Conservation (phyloP, 768 basidiomycete species). For the Kwoniella dejecticola region DNA sequence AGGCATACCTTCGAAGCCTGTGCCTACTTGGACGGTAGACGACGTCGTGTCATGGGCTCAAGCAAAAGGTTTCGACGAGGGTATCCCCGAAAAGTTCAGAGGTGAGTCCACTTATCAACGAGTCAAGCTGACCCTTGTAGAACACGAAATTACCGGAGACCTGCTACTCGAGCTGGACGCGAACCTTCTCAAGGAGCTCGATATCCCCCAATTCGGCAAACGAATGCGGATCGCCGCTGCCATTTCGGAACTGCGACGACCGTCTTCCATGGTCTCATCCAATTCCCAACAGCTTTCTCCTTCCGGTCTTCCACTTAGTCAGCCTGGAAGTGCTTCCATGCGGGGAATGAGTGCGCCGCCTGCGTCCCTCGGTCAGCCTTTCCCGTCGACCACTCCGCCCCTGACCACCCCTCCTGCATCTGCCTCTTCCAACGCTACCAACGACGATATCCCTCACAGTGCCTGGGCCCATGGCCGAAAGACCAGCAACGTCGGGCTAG, state of each 20-base stretch:
- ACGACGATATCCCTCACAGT: conserved; percentile 19
- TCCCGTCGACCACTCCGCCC: conserved; percentile 31
- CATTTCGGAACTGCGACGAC: conserved; percentile 79
- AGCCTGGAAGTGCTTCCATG: conserved; percentile 8
- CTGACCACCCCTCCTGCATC: conserved; percentile 26
- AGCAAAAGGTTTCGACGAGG: conserved; percentile 78
- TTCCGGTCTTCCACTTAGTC: conserved; percentile 12
- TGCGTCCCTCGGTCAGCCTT: conserved; percentile 24
- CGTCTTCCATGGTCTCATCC: conserved; percentile 61
- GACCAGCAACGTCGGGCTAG: conserved; percentile 23
- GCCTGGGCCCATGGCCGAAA: conserved; percentile 36
- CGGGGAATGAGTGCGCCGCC: conserved; percentile 43
- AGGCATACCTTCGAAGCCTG: conserved; percentile 35
- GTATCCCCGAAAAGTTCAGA: conserved; percentile 79
- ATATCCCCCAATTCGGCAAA: conserved; percentile 90
- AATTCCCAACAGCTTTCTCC: conserved; percentile 58
- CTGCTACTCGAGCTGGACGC: conserved; percentile 92
- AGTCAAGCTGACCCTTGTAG: conserved; percentile 57
- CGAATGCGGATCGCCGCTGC: conserved; percentile 90
- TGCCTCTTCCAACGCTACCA: conserved; percentile 19
- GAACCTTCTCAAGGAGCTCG: conserved; percentile 92
- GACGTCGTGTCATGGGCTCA: conserved; percentile 89
- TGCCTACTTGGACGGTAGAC: conserved; percentile 80
- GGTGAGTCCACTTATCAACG: conserved; percentile 61
- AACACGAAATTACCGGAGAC: conserved; percentile 98